Conservation (phyloP, 1,284 basidiomycete genomes). For the Sporisorium sorghi region DNA sequence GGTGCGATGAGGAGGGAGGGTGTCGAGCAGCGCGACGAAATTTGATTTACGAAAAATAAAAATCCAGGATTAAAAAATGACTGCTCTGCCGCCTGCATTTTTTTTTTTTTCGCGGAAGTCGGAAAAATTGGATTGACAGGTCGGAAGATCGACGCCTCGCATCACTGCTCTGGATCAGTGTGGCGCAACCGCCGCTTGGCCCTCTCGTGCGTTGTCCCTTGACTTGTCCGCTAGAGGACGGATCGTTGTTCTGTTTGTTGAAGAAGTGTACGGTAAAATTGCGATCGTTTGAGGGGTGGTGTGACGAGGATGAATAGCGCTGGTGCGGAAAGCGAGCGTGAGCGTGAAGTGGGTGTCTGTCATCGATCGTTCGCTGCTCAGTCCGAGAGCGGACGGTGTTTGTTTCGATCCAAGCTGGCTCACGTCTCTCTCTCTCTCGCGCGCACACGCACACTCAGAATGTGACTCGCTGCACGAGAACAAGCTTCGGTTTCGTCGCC, state of each 20-base stretch:
- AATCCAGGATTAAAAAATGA: background rate
- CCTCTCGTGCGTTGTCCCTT: too few species aligned
- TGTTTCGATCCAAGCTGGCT: background rate
- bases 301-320: background rate
- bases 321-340: too few species aligned
- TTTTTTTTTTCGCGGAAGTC: background rate
- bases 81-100: conserved; percentile 1
- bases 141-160: background rate
- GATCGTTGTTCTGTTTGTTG: background rate
- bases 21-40: conserved; percentile 15
- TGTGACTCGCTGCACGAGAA: background rate
- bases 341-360: too few species aligned
- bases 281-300: background rate
- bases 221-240: background rate
- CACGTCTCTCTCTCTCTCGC: background rate
- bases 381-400: background rate
- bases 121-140: background rate
- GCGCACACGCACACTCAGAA: background rate
- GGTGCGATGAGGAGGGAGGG: conserved; percentile 1
- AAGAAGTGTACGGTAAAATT: background rate
- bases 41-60: background rate
- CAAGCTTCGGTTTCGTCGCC: background rate
- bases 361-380: background rate
- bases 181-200: background rate
- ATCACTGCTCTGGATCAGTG: background rate